Base-by-base conservation (phyloP, 768 basidiomycete genomes). In the Suillus clintonianus region DNA sequence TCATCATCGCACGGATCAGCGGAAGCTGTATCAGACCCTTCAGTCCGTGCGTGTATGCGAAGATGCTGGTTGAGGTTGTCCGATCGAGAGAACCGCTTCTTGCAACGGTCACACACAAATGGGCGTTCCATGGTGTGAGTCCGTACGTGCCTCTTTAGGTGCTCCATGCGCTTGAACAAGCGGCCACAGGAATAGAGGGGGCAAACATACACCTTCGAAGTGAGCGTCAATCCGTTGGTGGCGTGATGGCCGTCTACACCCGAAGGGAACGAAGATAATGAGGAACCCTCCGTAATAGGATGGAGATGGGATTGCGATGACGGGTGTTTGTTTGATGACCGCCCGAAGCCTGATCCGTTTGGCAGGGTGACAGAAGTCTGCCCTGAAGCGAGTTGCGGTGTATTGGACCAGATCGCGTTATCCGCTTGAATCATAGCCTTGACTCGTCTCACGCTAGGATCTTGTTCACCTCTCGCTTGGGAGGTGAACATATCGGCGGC, bases 81-180 rank as follows among this genome's bases (percentile, higher is more conserved):
- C 71, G 89, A 89, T 71, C 94, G 82, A 67, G 91, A 92, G 76
- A 97, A 97, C 64, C 85, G 83, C 82, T 93, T 94, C 70, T 82
- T 80, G 74, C 95, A 97, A 30, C 81, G 78, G 50, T 83, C 78
- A 72, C 95, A 95, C 60, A 81, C 81, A 76, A 87, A 96, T 1
- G 95, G 94, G 43, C 89, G 81, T 75, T 96, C 94, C 85, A 92
- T 85, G 32, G 94, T 95, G 72, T 97, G 95, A 10, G 94, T 94
- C 63, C 93, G 84, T 36, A 95, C 77, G 74, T 97, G 95, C 50
- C 94, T 79, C 77, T 92, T 92, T 68, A 96, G 83, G 72, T 97
- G 94, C 72, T 97, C 95, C 85, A 91, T 89, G 13, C 95, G 87
- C 82, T 94, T 95, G 86, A 96, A 97, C 68, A 90, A 78, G 65